These are phyloP conservation scores for Podospora fimiseda DNA, from an alignment of 495 filamentous ascomycete genomes.

Conservation along the genomic window DNA sequence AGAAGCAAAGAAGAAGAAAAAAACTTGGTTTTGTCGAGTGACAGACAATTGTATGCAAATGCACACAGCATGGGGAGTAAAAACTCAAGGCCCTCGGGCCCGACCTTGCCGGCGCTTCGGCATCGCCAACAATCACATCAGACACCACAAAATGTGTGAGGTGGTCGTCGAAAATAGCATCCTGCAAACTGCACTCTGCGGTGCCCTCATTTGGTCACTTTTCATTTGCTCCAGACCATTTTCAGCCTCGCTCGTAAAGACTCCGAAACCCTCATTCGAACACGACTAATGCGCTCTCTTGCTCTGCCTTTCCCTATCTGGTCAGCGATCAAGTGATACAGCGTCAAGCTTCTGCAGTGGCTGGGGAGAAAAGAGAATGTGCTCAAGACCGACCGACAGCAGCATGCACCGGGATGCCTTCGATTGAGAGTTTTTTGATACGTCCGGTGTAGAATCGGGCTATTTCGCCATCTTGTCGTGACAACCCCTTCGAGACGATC, in stretches of 20 bases:
- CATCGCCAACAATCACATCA: not conserved
- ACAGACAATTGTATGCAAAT: not conserved
- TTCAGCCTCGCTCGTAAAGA: not conserved
- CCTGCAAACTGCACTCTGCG: not conserved
- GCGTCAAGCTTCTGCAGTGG: not conserved
- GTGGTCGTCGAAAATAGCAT: not conserved
- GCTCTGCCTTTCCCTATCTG: not conserved
- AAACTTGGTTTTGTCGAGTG: not conserved
- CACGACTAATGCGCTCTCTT: not conserved
- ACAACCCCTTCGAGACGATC: conserved; percentile 1
- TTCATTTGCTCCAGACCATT: not conserved
- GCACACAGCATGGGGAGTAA: not conserved
- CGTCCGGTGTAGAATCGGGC: not conserved
- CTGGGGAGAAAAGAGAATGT: not conserved
- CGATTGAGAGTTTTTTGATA: not conserved
- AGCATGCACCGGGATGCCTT: not conserved
- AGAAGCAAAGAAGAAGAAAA: not conserved
- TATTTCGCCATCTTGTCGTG: not conserved
- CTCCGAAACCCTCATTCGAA: not conserved
- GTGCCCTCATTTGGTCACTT: not conserved
- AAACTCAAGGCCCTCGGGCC: not conserved
- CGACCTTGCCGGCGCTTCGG: not conserved
- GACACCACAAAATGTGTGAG: not conserved
- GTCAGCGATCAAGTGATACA: not conserved
- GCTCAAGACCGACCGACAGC: conserved; percentile 4